Base-by-base conservation (phyloP, 495 filamentous ascomycete species). In the Tuber calosporum region DNA sequence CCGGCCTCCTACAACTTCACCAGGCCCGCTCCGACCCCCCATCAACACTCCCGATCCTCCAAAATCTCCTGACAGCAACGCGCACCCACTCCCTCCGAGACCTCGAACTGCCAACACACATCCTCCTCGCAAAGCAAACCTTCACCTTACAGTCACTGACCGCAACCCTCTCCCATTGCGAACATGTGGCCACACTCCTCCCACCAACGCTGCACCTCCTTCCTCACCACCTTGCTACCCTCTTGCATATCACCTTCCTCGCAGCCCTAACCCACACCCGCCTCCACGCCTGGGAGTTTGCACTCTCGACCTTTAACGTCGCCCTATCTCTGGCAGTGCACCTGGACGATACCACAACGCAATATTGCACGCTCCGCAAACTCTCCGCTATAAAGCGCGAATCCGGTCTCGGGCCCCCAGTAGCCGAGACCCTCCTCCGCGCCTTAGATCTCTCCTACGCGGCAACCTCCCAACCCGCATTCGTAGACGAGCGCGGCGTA, bases 341-440 rank as follows among this genome's bases (percentile, higher is more conserved):
- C 40, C 41, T 69, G 22, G 41, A 40, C 17, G 74, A 77, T 30
- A 45, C 38, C 7, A 67, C 48, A 53, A 73, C 67, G 30, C 73
- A 77, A 67, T 77, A 77, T 34, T 74, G 67, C 8, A 69, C 58
- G 30, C 73, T 77, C 43, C 39, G 69, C 30, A 77, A 77, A 37
- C 58, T 77, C 11, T 69, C 75, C 15, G 69, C 66, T 36, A 73
- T 77, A 53, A 72, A 72, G 41, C 67, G 69, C 37, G 75, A 77
- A 42, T 68, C 67, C 34, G 75, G 74, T 9, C 43, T 77, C 3
- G 75, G 75, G 6, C 66, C 68, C 34, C 75, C 75, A 0, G 69
- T 73, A 19, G 69, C 75, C 5, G 69, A 77, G 34, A 42, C 67
- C 6, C 69, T 77, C 26, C 30, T 77, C 22, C 72, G 72, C 37